Evolutionary conservation across 306 rosid species (phyloP), one percentile per base, ranked within the genome.

Genomic region (Corylus heterophylla): DNA sequence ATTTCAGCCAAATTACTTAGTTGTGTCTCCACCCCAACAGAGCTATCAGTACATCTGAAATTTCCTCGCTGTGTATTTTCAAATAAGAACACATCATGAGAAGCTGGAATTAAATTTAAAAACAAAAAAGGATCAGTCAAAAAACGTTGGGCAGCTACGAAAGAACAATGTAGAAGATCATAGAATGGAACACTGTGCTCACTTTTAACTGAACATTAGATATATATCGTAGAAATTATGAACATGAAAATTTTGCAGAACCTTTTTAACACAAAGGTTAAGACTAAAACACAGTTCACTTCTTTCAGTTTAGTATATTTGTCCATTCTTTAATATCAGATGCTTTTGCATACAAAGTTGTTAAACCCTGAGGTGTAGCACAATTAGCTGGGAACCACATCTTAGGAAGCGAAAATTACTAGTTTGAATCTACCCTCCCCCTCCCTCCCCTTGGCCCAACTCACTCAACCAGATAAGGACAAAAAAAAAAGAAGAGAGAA

Each of bases 11-110:
- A 83, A 80, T 85, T 87, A 87, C 73, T 89, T 17, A 96, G 91
- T 81, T 96, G 98, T 69, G 80, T 70, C 87, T 90, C 96, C 89
- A 96, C 99, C 16, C 99, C 99, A 44, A 96, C 94, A 31, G 98
- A 90, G 79, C 81, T 81, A 86, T 84, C 91, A 0, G 97, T 93
- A 86, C 97, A 93, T 90, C 96, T 88, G 89, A 96, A 96, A 83
- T 96, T 96, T 76, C 96, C 97, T 81, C 98, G 94, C 99, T 96
- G 77, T 18, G 85, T 79, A 76, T 79, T 84, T 76, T 85, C 74
- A 86, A 79, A 84, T 74, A 44, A 75, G 63, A 79, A 79, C 64
- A 85, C 76, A 77, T 27, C 48, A 78, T 81, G 75, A 90, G 91
- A 82, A 76, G 47, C 84, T 39, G 80, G 85, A 81, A 87, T 68